Conservation (phyloP, 1,139 yeast genomes). For the Pichia sp. region DNA sequence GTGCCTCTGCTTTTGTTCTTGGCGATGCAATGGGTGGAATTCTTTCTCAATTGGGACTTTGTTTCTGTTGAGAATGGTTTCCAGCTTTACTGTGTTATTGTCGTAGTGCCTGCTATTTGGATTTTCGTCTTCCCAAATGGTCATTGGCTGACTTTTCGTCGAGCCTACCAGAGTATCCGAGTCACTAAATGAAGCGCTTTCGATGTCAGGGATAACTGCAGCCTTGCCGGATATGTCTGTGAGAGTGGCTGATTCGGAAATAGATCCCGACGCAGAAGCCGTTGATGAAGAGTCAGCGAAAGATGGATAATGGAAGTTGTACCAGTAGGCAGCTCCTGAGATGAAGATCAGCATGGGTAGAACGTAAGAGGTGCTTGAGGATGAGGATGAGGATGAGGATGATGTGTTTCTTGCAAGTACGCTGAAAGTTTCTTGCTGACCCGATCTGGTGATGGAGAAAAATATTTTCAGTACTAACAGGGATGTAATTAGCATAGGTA, state of each 20-base stretch:
- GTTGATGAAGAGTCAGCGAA: neutral
- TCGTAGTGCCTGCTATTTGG: neutral
- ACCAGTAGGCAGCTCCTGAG: constrained; percentile 3
- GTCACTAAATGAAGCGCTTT: neutral
- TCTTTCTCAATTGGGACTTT: constrained; percentile 5
- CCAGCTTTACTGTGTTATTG: constrained; percentile 9
- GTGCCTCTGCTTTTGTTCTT: constrained; percentile 8
- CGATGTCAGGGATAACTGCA: constrained; percentile 1
- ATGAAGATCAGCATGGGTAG: constrained; percentile 2
- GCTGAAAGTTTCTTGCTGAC: neutral
- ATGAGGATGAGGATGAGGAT: neutral
- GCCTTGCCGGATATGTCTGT: neutral
- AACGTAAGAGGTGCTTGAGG: neutral
- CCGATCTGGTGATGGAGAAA: constrained; percentile 4
- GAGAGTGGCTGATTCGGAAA: constrained; percentile 1
- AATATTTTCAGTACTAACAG: constrained; percentile 12
- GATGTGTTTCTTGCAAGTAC: neutral
- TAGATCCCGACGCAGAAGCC: neutral
- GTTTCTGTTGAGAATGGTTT: constrained; percentile 7
- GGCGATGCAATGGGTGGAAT: constrained; percentile 13
- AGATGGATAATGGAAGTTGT: neutral
- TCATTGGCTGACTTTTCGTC: neutral
- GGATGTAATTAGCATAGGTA: constrained; percentile 24
- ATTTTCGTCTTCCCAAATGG: neutral
- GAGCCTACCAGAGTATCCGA: constrained; percentile 1